phyloP scores from a whole-genome alignment of 768 basidiomycete genomes.

The Kwoniella shandongensis region DNA sequence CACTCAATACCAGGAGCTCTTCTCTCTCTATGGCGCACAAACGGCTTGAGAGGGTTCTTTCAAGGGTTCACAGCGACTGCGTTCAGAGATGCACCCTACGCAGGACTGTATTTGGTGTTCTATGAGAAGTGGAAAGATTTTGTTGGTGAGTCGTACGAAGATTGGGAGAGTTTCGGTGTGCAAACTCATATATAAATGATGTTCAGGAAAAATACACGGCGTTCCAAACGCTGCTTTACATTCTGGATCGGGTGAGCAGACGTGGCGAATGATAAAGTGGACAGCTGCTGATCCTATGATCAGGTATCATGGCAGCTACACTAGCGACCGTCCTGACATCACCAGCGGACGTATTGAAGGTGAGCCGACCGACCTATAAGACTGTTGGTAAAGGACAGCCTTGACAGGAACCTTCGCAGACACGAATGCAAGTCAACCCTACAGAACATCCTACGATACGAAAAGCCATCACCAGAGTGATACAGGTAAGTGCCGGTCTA shows the following conservation, averaged over 20 bases:
- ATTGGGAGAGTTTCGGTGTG: no score
- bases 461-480: constrained; percentile 66
- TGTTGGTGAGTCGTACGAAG: constrained; percentile 59
- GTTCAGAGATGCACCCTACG: constrained; percentile 90
- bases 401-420: constrained; percentile 58
- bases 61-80: constrained; percentile 84
- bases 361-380: constrained; percentile 43
- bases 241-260: constrained; percentile 43
- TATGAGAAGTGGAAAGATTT: constrained; percentile 84
- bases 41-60: constrained; percentile 74
- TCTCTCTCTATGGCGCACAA: constrained; percentile 42
- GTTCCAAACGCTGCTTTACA: constrained; percentile 51
- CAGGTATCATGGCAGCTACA: constrained; percentile 77
- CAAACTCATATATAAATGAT: not conserved
- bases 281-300: not conserved
- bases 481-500: constrained; percentile 59
- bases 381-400: not conserved
- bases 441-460: constrained; percentile 73
- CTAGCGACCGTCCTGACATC: constrained; percentile 83
- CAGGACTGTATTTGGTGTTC: constrained; percentile 80
- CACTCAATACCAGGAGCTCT: constrained; percentile 44
- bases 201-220: constrained; percentile 16
- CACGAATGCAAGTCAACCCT: constrained; percentile 85
- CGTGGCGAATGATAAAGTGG: constrained; percentile 1
- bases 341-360: constrained; percentile 93